A percentile compares a stretch with the other conserved stretches of the same genome.
phyloP scores from a whole-genome alignment of 495 filamentous ascomycete species.

The Podospora tetraspora region DNA sequence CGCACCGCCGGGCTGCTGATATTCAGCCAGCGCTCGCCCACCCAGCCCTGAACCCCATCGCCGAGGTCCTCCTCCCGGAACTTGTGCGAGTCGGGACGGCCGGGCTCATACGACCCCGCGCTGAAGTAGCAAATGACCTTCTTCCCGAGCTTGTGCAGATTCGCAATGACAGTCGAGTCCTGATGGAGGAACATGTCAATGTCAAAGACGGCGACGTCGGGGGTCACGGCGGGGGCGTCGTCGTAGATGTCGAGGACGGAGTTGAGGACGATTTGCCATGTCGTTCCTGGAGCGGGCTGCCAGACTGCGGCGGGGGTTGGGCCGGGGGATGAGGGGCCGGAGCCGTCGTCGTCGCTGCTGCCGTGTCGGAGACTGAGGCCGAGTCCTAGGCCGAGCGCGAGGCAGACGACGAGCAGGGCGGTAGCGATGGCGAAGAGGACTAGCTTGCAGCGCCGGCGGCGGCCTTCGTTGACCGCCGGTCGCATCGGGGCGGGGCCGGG shows the following conservation, averaged over 20 bases:
- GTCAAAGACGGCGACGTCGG: constrained; percentile 29
- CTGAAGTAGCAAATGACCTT: constrained; percentile 68
- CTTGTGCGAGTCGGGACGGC: constrained; percentile 48
- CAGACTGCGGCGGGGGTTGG: constrained; percentile 18
- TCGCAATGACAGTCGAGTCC: constrained; percentile 19
- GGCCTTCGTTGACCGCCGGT: neutral
- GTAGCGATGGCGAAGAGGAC: constrained; percentile 11
- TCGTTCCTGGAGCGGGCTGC: constrained; percentile 17
- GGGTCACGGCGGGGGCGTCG: constrained; percentile 23
- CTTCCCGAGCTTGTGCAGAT: constrained; percentile 26
- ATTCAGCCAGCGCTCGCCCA: constrained; percentile 62
- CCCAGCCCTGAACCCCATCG: constrained; percentile 53
- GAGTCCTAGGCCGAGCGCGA: constrained; percentile 21
- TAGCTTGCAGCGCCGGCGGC: constrained; percentile 12
- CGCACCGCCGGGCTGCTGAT: constrained; percentile 52
- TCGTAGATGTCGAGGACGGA: constrained; percentile 31
- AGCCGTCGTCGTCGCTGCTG: neutral
- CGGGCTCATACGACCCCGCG: constrained; percentile 55
- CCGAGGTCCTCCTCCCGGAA: constrained; percentile 53
- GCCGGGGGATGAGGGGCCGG: neutral
- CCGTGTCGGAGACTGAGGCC: constrained; percentile 19
- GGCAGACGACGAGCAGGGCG: constrained; percentile 10
- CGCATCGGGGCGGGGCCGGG: neutral
- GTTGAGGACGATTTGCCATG: constrained; percentile 31
- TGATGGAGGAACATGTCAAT: constrained; percentile 28